Evolutionary conservation across 345 rosid species (phyloP).

Genomic region (Ceriops zippeliana): DNA sequence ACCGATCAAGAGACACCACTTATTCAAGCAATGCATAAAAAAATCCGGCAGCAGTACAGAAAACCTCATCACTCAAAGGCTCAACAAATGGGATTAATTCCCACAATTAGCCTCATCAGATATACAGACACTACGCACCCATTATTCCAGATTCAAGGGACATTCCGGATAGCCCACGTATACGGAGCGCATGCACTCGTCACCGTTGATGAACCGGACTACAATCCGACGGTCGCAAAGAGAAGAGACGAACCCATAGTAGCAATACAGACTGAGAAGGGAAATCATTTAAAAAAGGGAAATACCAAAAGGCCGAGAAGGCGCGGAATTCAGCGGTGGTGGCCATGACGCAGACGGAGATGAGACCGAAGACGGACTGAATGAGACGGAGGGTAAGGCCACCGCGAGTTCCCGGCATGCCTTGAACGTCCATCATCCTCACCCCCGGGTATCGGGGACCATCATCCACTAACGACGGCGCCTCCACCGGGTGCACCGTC

Average conservation of each 20-base stretch:
- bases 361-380: conserved; percentile 51
- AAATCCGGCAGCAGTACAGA: neutral
- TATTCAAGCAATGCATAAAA: neutral
- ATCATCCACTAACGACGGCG: conserved; percentile 51
- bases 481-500: conserved; percentile 73
- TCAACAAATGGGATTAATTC: neutral
- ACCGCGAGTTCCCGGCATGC: conserved; percentile 84
- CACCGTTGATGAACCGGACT: neutral
- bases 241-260: too few relatives aligned
- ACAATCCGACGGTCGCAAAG: neutral
- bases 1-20: neutral
- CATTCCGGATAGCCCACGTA: too few relatives aligned
- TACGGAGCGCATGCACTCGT: too few relatives aligned
- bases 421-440: conserved; percentile 75
- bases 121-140: too few relatives aligned
- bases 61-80: neutral
- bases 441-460: conserved; percentile 38
- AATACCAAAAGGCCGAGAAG: conserved; percentile 68
- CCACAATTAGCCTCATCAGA: too few relatives aligned
- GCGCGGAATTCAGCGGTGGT: conserved; percentile 64
- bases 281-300: neutral
- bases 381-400: conserved; percentile 62
- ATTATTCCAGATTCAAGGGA: too few relatives aligned
- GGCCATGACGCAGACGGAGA: conserved; percentile 65
- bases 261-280: too few relatives aligned